phyloP scores from a whole-genome alignment of 176 grass and related monocot species.

The Sorghum bicolor region DNA sequence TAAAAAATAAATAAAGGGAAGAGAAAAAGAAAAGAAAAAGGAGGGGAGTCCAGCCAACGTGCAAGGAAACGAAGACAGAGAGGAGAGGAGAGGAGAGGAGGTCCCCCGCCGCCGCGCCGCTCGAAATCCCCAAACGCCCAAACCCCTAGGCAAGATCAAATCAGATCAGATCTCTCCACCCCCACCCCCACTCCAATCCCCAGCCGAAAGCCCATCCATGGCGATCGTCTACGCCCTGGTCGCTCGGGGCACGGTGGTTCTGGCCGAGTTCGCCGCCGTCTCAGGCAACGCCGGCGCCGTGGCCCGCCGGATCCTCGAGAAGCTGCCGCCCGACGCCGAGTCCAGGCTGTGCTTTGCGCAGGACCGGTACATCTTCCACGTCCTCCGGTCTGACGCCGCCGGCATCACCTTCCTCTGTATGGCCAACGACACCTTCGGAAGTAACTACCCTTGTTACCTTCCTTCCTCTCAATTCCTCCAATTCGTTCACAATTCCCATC shows the following conservation, averaged over 20 bases:
- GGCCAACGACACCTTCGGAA: slow-evolving; percentile 94
- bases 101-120: no score
- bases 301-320: slow-evolving; percentile 84
- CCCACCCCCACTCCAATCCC: no score
- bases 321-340: slow-evolving; percentile 64
- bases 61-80: neutral
- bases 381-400: slow-evolving; percentile 57
- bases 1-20: neutral
- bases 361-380: slow-evolving; percentile 97
- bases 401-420: slow-evolving; percentile 89
- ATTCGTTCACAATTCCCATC: no score
- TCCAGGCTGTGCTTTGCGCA: slow-evolving; percentile 84
- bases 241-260: slow-evolving; percentile 81
- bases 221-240: slow-evolving; percentile 87
- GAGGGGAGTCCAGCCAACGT: neutral
- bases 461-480: neutral
- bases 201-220: slow-evolving; percentile 38
- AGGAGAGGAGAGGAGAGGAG: no score
- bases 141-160: neutral
- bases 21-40: neutral
- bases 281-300: slow-evolving; percentile 81
- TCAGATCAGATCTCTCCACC: neutral
- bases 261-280: slow-evolving; percentile 82
- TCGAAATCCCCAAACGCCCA: neutral
- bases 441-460: slow-evolving; percentile 20